Evolutionary conservation across 1,284 basidiomycete species (phyloP).

Genomic region (Stygiomarasmius scandens): DNA sequence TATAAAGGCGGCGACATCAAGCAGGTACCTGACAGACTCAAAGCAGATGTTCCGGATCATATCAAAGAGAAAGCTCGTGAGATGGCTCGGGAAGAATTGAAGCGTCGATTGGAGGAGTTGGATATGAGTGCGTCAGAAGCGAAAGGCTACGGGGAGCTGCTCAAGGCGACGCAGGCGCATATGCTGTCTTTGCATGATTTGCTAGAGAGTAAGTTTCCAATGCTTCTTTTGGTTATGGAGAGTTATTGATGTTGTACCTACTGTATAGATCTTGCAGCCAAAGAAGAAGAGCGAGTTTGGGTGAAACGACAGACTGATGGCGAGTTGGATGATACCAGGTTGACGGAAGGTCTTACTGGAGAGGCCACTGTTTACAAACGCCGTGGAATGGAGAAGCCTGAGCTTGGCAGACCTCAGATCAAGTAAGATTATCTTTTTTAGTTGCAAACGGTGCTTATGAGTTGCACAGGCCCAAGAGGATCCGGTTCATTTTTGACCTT

Average conservation of each 20-base stretch:
- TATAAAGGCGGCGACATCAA: conserved; percentile 66
- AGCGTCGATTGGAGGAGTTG: conserved; percentile 60
- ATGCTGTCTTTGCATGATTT: conserved; percentile 60
- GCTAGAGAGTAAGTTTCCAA: conserved; percentile 53
- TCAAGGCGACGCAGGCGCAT: conserved; percentile 59
- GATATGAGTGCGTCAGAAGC: conserved; percentile 61
- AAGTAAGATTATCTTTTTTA: conserved; percentile 44
- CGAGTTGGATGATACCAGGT: conserved; percentile 65
- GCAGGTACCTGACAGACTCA: conserved; percentile 58
- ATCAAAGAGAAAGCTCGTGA: conserved; percentile 63
- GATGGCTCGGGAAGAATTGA: conserved; percentile 65
- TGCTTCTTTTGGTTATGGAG: not conserved
- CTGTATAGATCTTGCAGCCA: conserved; percentile 57
- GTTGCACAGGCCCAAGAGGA: conserved; percentile 58
- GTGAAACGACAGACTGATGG: conserved; percentile 71
- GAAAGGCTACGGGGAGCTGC: conserved; percentile 52
- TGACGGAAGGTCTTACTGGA: conserved; percentile 68
- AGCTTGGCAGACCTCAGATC: conserved; percentile 65
- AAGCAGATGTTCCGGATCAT: conserved; percentile 60
- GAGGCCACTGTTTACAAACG: conserved; percentile 71
- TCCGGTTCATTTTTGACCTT: conserved; percentile 70
- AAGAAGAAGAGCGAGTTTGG: conserved; percentile 71
- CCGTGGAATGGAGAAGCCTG: conserved; percentile 67
- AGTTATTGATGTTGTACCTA: not conserved
- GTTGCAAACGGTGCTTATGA: not conserved